Conservation (phyloP, 2,329 filamentous ascomycete species). For the Aspergillus ruber region DNA sequence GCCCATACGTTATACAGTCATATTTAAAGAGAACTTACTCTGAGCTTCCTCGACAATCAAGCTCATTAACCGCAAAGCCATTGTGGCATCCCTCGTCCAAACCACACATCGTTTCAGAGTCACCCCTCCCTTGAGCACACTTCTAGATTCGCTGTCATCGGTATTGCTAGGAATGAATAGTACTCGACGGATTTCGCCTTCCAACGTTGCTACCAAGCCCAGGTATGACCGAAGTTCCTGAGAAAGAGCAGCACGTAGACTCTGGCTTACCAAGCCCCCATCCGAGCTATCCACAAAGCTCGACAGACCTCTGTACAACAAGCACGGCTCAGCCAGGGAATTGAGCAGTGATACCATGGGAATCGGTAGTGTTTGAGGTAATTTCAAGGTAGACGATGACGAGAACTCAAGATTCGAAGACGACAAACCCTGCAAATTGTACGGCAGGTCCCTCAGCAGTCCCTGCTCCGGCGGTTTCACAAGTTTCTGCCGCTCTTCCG, state of each 20-base stretch:
- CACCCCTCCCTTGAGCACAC: slow-evolving; percentile 78
- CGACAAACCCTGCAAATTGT: slow-evolving; percentile 85
- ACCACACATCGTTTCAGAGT: slow-evolving; percentile 93
- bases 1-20: background rate
- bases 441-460: slow-evolving; percentile 75
- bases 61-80: slow-evolving; percentile 89
- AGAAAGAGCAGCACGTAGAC: slow-evolving; percentile 77
- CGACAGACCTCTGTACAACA: slow-evolving; percentile 78
- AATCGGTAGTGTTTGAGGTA: slow-evolving; percentile 73
- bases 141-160: slow-evolving; percentile 59
- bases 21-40: slow-evolving; percentile 42
- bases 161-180: slow-evolving; percentile 57
- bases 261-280: slow-evolving; percentile 83
- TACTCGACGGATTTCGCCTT: slow-evolving; percentile 82
- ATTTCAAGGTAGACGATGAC: slow-evolving; percentile 60
- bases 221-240: slow-evolving; percentile 84
- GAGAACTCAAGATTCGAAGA: slow-evolving; percentile 77
- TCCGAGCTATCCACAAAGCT: slow-evolving; percentile 75
- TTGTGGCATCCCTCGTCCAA: slow-evolving; percentile 95
- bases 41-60: slow-evolving; percentile 88
- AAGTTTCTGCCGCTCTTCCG: slow-evolving; percentile 28
- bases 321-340: slow-evolving; percentile 81
- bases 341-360: slow-evolving; percentile 84
- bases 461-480: slow-evolving; percentile 59
- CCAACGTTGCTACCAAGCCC: slow-evolving; percentile 81